Evolutionary conservation across 345 rosid genomes (phyloP), one percentile per base, ranked within the genome.

Genomic region (Geranium brycei): DNA sequence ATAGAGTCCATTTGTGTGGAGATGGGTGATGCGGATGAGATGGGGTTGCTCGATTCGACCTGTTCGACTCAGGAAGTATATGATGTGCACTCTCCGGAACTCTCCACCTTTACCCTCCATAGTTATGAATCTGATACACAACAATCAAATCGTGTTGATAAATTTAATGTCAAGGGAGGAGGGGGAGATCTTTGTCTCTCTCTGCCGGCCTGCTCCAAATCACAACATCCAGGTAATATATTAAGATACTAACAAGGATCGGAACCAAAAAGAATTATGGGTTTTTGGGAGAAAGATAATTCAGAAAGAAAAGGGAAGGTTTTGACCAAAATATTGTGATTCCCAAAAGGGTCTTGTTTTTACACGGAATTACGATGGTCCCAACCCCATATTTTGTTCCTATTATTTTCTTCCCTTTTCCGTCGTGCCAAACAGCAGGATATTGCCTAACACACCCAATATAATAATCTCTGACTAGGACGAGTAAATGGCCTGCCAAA

Each of bases 31-130:
- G n/a, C 85, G 82, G 56, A 87, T 64, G 68, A 87, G 93, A 72
- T 89, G 96, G 59, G 91, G 96, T 51, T 89, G 93, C 57, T 87
- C 93, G 14, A 77, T 64, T 6, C 69, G 75, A 23, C 85, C 93
- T 7, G 70, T 68, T 30, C 63, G 82, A 67, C 78, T 83, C 5
- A 81, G 87, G 81, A 87, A 89, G 71, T 85, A 87, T n/a, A 87
- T 66, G 67, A 89, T 74, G 65, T 85, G 82, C 71, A 87, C 28
- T 72, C 82, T 76, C 71, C 92, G 81, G 57, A 75, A 69, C 78
- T 86, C 82, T 66, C 84, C 81, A 11, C 13, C 53, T 13, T 47
- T 47, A 47, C 53, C 5, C 11, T 47, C 53, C 53, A 47, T 47
- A 0, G 14, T 15, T 47, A 5, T 47, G 53, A 6, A 6, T 47